Percentiles rank a stretch among this genome's conserved stretches.
Conservation (phyloP, 441 rosid species). For the Gossypium schwendimanii region DNA sequence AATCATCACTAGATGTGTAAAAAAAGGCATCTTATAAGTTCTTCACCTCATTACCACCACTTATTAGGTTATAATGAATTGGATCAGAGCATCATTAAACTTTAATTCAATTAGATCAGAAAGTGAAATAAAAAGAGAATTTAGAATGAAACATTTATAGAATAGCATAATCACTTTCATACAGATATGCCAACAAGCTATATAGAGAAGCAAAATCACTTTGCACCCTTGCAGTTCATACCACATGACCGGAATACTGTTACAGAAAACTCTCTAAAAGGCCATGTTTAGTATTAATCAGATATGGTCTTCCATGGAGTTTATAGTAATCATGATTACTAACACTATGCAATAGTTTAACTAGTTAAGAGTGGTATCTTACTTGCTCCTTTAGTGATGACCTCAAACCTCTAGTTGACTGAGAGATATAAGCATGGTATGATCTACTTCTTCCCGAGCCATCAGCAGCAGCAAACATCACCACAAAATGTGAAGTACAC, state of each 20-base stretch:
- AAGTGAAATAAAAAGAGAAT: neutral
- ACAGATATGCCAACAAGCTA: neutral
- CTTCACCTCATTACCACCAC: neutral
- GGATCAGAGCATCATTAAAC: neutral
- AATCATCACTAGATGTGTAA: neutral
- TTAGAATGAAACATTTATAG: neutral
- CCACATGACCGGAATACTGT: neutral
- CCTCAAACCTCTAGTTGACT: slow-evolving; percentile 82
- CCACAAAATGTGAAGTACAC: slow-evolving; percentile 82
- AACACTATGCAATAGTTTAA: neutral
- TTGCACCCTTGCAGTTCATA: neutral
- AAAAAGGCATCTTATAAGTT: neutral
- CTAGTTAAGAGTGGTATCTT: slow-evolving; percentile 31
- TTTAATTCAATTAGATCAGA: neutral
- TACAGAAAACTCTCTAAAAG: neutral
- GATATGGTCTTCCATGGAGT: neutral
- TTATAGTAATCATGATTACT: neutral
- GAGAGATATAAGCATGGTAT: slow-evolving; percentile 76
- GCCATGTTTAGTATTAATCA: neutral
- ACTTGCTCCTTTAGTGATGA: slow-evolving; percentile 77
- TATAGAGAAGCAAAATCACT: neutral
- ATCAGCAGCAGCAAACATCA: slow-evolving; percentile 59
- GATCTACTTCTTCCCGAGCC: slow-evolving; percentile 39
- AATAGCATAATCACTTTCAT: neutral
- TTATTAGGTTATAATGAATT: neutral